phyloP scores from a whole-genome alignment of 495 filamentous ascomycete species.

The Glarea lozoyensis region DNA sequence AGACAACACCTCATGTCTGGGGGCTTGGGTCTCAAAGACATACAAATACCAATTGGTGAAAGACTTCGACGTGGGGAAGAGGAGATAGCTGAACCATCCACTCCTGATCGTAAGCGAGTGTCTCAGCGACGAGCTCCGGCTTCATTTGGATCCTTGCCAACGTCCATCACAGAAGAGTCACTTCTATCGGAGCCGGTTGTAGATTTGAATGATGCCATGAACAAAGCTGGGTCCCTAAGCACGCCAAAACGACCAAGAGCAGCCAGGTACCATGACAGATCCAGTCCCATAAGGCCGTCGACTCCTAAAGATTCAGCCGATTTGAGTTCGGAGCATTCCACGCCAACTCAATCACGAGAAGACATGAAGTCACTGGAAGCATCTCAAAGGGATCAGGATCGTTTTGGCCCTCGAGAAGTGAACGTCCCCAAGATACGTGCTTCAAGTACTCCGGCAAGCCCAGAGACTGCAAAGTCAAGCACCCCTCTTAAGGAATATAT shows the following conservation, averaged over 20 bases:
- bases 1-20: background rate
- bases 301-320: conserved; percentile 1
- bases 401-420: no score
- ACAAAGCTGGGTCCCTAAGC: conserved; percentile 5
- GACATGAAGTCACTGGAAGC: background rate
- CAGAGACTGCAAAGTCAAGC: conserved; percentile 1
- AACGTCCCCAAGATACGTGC: conserved; percentile 46
- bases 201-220: conserved; percentile 15
- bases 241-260: background rate
- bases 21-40: background rate
- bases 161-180: conserved; percentile 6
- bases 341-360: background rate
- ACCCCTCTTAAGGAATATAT: conserved; percentile 13
- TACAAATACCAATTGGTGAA: conserved; percentile 19
- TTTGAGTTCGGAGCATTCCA: background rate
- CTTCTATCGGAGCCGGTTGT: conserved; percentile 5
- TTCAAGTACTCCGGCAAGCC: background rate
- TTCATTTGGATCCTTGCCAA: background rate
- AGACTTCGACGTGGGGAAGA: conserved; percentile 7
- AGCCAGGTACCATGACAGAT: conserved; percentile 1
- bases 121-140: background rate
- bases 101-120: background rate
- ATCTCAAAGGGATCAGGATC: conserved; percentile 37
- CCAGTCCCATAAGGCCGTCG: background rate
- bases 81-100: background rate